Base-by-base conservation (phyloP, 2,329 filamentous ascomycete species). In the Stemphylium vesicarium region DNA sequence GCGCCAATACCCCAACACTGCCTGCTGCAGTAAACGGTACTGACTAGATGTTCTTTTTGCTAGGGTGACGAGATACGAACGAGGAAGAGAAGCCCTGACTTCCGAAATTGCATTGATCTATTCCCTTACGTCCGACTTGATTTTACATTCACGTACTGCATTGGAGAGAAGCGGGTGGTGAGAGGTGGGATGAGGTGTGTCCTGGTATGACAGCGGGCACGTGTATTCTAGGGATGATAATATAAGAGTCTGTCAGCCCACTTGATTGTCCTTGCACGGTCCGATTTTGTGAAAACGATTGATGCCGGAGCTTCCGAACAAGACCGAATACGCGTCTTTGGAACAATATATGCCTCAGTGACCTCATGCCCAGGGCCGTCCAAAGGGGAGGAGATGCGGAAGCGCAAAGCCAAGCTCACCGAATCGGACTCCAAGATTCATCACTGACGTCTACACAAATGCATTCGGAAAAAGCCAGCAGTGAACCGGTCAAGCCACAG, bases 1-100 rank as follows among this genome's bases (percentile, higher is more conserved):
- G 69, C n/a, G 59, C 71, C 12, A 61, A 50, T 8, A 71, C 70
- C 20, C 72, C 72, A 20, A 71, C 71, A 9, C 50, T 64, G 22
- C 51, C 57, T 33, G 24, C 46, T 47, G 59, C 57, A 35, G 58
- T 68, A 38, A 76, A 75, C 38, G 73, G 73, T 35, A 65, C 65
- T 52, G 56, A 63, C 43, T 60, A 62, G 38, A 32, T 20, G n/a
- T 18, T 44, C 16, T 32, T 15, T 50, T 43, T 22, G 42, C 22
- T 41, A 58, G 44, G 38, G 31, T 54, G 55, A 57, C 26, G 40
- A 42, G 33, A 32, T n/a, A 29, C 41, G 49, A 44, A 54, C 36
- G 45, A 44, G 41, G 40, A 43, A 38, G 32, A 52, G 48, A 48
- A 42, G 35, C 16, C 7, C 38, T n/a, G n/a, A 42, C 12, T 53